A percentile compares a stretch with the other conserved stretches of the same genome.
Conservation (phyloP, 306 rosid genomes). For the Vigna angularis region DNA sequence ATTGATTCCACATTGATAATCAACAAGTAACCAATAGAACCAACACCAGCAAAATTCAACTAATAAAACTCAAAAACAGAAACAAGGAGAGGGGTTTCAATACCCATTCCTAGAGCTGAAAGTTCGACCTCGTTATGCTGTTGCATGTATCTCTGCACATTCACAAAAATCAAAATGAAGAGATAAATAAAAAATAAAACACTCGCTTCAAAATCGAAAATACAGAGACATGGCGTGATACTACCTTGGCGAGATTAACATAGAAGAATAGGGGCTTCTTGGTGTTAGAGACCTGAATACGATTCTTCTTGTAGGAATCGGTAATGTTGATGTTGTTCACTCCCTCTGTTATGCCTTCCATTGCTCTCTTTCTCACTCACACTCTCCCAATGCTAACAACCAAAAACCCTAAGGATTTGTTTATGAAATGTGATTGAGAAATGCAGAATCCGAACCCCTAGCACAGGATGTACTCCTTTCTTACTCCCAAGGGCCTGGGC, state of each 20-base stretch:
- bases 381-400: background rate
- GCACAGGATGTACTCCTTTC: background rate
- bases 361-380: conserved; percentile 15
- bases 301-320: conserved; percentile 69
- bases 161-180: background rate
- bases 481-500: background rate
- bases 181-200: background rate
- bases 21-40: background rate
- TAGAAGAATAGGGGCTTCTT: conserved; percentile 83
- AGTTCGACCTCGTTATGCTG: conserved; percentile 85
- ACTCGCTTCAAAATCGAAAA: background rate
- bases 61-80: background rate
- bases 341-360: conserved; percentile 67
- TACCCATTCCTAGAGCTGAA: conserved; percentile 91
- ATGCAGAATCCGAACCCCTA: background rate
- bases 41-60: background rate
- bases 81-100: background rate
- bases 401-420: conserved; percentile 47
- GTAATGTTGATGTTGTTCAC: conserved; percentile 61
- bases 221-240: background rate
- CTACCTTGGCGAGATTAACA: conserved; percentile 81
- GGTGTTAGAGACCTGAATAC: conserved; percentile 82
- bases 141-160: conserved; percentile 76
- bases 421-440: background rate
- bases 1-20: background rate